Conservation (phyloP, 2,329 filamentous ascomycete species). For the Neospermospora avenae region DNA sequence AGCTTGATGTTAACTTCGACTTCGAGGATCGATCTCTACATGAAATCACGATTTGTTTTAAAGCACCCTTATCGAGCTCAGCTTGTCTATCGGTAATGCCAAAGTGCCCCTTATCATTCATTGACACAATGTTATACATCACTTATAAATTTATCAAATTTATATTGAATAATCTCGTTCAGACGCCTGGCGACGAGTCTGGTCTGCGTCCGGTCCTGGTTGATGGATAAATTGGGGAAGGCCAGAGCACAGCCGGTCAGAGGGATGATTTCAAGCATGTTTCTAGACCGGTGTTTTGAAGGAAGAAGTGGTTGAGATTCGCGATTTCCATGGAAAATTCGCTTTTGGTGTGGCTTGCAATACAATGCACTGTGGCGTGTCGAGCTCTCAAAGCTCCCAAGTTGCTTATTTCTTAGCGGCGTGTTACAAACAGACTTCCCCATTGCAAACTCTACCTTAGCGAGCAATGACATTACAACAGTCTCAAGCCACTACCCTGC, state of each 20-base stretch:
- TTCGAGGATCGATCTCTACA: too few species aligned
- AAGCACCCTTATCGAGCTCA: neutral
- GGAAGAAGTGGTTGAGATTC: too few species aligned
- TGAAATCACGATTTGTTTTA: too few species aligned
- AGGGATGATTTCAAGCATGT: neutral
- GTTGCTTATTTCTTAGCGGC: neutral
- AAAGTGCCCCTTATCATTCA: neutral
- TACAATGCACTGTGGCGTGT: neutral
- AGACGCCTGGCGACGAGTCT: neutral
- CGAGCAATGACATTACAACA: neutral
- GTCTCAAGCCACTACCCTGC: neutral
- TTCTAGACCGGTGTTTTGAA: too few species aligned
- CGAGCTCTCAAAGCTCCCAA: neutral
- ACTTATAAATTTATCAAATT: neutral
- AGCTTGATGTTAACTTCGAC: too few species aligned
- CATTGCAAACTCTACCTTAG: neutral
- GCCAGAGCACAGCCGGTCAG: neutral
- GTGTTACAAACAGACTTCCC: neutral
- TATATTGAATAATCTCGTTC: neutral
- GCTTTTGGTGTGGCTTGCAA: neutral
- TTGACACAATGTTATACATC: neutral
- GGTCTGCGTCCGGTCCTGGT: neutral
- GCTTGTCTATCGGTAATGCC: neutral
- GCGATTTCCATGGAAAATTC: neutral
- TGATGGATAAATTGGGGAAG: neutral